A percentile compares a stretch with the other conserved stretches of the same genome.
phyloP scores from a whole-genome alignment of 805 yeast genomes.

The Kodamaea kakaduensis region DNA sequence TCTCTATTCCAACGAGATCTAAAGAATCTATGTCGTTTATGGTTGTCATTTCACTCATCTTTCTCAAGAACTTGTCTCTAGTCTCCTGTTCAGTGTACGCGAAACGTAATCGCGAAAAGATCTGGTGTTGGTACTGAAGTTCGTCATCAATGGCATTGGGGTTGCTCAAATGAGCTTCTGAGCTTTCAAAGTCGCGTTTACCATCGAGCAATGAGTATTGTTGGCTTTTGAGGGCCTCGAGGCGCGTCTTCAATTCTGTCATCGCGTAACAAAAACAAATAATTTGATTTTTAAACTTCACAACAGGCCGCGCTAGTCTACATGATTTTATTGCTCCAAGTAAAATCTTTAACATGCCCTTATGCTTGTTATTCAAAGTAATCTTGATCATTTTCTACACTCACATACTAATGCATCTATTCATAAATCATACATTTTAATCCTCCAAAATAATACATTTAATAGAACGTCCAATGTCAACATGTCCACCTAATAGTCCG shows the following conservation, averaged over 20 bases:
- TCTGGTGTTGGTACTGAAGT: conserved; percentile 33
- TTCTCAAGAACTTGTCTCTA: conserved; percentile 59
- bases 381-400: no score
- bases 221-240: neutral
- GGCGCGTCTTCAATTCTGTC: neutral
- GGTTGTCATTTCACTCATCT: conserved; percentile 31
- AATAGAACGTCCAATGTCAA: no score
- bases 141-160: conserved; percentile 24
- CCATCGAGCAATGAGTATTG: conserved; percentile 7
- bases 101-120: conserved; percentile 54
- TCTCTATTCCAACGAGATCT: conserved; percentile 20
- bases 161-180: conserved; percentile 10
- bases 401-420: no score
- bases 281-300: no score
- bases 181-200: conserved; percentile 12
- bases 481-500: no score
- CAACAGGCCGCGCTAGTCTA: no score
- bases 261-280: no score
- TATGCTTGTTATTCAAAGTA: no score
- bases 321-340: no score
- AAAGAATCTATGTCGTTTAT: conserved; percentile 14
- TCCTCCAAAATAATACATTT: no score
- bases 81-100: conserved; percentile 70
- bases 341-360: no score
- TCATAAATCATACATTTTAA: no score